Base-by-base conservation (phyloP, 2,329 filamentous ascomycete species). In the Ophiostoma piceae region DNA sequence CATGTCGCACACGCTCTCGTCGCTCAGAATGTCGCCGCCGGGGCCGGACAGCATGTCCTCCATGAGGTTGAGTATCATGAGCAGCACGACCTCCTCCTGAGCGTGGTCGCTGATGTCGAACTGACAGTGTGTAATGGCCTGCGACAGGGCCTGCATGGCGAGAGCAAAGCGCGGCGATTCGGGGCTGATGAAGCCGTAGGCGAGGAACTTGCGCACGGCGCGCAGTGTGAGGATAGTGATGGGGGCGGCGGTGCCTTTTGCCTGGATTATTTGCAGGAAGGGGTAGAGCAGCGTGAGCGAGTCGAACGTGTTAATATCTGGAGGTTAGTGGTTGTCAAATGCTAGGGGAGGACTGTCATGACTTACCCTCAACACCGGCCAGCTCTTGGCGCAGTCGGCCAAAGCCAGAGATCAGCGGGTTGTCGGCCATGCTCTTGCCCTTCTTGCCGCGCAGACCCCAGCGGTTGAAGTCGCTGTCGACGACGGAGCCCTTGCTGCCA, bases 1-100 rank as follows among this genome's bases (percentile, higher is more conserved):
- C 93, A 99, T 98, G 78, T 97, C 93, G 78, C 96, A 99, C 12
- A 99, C 93, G 77, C 94, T 98, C 81, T 98, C 94, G 76, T 99
- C 95, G 71, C 94, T 96, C n/a, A 99, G 83, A 12, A 98, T 87
- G 74, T 96, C 90, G 51, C 95, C 95, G 39, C 94, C 93, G 0
- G 94, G 92, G 0, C 95, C 92, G 19, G 94, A 96, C 75, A 99
- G 90, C 91, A 99, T 97, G 76, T 93, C 92, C 79, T 99, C 95
- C 95, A 99, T 99, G 66, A 99, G 85, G 77, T 97, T 95, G 71
- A 99, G 80, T 75, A 99, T 98, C 81, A 96, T 90, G 70, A 98
- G 83, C 69, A 98, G 85, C 16, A 99, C 96, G 68, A 98, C 93
- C 79, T 99, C 95, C 76, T 97, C 95, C 72, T 96, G 93, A 0